Evolutionary conservation across 1,284 basidiomycete genomes (phyloP).

Genomic region (Trichosporon sp.): DNA sequence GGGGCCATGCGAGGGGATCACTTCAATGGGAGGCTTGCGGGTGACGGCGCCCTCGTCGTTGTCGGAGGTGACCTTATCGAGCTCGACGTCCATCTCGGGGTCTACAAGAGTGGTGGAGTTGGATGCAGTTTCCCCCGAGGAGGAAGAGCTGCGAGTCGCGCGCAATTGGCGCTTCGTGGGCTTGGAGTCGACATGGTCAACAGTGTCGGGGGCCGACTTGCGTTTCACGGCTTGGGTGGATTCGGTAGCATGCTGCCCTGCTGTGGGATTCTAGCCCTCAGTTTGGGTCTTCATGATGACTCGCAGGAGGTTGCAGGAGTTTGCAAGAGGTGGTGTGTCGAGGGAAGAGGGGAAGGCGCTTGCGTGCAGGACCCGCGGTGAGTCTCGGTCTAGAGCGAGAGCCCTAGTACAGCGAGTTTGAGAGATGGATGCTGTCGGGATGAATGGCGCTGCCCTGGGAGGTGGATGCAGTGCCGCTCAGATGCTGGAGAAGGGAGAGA

Average conservation of each 20-base stretch:
- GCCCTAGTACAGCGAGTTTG: too few relatives aligned
- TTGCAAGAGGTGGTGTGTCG: too few relatives aligned
- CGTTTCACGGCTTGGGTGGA: neutral
- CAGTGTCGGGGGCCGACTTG: neutral
- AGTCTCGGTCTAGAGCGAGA: too few relatives aligned
- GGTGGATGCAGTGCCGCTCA: too few relatives aligned
- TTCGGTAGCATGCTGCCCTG: neutral
- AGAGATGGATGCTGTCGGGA: too few relatives aligned
- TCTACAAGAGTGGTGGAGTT: neutral
- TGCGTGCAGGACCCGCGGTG: too few relatives aligned
- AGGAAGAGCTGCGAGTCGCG: neutral
- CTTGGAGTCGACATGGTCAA: neutral
- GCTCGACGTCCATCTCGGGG: neutral
- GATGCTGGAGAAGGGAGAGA: too few relatives aligned
- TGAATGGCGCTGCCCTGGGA: too few relatives aligned
- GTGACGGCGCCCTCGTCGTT: neutral
- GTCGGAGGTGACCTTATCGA: neutral
- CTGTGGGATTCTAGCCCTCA: neutral
- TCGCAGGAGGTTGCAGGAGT: too few relatives aligned
- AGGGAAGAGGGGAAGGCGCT: too few relatives aligned
- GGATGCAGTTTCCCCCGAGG: neutral
- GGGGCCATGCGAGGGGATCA: too few relatives aligned
- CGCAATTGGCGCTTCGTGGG: neutral
- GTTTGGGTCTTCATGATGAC: neutral
- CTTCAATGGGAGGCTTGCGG: too few relatives aligned